Evolutionary conservation across 2,329 filamentous ascomycete species (phyloP).

Genomic region (Rhynchosporium secalis): DNA sequence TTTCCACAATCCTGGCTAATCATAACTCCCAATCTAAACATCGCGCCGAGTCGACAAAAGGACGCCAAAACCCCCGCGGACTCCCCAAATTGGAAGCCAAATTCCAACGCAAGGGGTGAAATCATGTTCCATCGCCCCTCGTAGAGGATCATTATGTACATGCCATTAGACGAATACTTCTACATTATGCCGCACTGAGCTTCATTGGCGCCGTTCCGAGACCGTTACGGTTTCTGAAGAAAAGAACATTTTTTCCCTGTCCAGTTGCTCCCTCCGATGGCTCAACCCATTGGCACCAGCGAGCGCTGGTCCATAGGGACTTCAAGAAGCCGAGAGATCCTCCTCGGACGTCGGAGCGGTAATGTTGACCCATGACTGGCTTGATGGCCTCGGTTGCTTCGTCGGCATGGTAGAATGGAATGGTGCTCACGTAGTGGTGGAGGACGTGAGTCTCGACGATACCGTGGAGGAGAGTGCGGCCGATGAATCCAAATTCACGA

Average conservation of each 20-base stretch:
- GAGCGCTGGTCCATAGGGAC: conserved; percentile 76
- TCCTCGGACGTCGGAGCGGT: conserved; percentile 76
- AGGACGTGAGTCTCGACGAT: conserved; percentile 98
- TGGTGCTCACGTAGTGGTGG: conserved; percentile 94
- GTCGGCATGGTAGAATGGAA: conserved; percentile 95
- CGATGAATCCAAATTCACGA: conserved; percentile 95
- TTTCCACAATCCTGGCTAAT: not conserved
- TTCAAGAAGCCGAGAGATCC: conserved; percentile 81
- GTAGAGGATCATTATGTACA: conserved; percentile 13
- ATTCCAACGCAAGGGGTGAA: conserved; percentile 16
- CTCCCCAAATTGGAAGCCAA: conserved; percentile 16
- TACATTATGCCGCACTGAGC: conserved; percentile 17
- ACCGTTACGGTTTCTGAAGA: conserved; percentile 94
- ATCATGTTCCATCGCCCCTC: not conserved
- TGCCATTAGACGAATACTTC: conserved; percentile 13
- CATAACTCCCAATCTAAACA: not conserved
- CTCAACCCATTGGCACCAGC: conserved; percentile 97
- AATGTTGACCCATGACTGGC: conserved; percentile 92
- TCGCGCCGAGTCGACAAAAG: not conserved
- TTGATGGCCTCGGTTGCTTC: conserved; percentile 94
- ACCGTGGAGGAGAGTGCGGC: conserved; percentile 85
- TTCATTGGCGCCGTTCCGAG: conserved; percentile 54
- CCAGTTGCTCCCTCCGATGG: conserved; percentile 78
- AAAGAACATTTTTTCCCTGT: conserved; percentile 84
- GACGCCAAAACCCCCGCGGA: conserved; percentile 24